phyloP scores from a whole-genome alignment of 345 rosid genomes.

The Brassica juncea region DNA sequence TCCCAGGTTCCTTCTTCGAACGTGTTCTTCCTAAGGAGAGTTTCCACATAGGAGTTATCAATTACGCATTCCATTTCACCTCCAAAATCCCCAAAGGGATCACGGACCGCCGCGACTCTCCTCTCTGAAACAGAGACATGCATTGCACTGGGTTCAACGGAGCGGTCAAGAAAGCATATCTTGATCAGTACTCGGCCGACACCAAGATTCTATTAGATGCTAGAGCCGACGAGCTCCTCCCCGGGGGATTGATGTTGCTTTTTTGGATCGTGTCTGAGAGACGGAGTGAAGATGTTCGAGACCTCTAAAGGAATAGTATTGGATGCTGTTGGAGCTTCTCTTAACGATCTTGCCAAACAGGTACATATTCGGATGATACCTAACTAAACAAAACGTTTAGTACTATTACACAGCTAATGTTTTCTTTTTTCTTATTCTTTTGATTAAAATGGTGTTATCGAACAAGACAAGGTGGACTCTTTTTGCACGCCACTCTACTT shows the following conservation, averaged over 20 bases:
- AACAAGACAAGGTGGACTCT: slow-evolving; percentile 29
- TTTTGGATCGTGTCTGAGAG: neutral
- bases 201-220: no score
- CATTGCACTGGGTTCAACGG: slow-evolving; percentile 36
- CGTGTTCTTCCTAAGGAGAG: slow-evolving; percentile 38
- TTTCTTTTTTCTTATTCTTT: neutral
- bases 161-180: slow-evolving; percentile 19
- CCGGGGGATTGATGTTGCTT: no score
- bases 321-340: slow-evolving; percentile 27
- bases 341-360: slow-evolving; percentile 42
- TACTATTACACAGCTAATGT: neutral
- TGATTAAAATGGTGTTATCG: slow-evolving; percentile 12
- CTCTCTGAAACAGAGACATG: slow-evolving; percentile 44
- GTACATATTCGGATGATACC: neutral
- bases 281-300: slow-evolving; percentile 32
- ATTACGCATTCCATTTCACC: slow-evolving; percentile 42
- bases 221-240: no score
- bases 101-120: slow-evolving; percentile 29
- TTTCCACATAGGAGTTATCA: no score
- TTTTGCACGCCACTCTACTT: slow-evolving; percentile 15
- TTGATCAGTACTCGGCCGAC: no score
- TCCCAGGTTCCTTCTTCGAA: slow-evolving; percentile 46
- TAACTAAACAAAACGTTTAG: neutral
- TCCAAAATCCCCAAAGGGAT: slow-evolving; percentile 38
- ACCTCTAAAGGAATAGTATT: slow-evolving; percentile 24